phyloP scores from a whole-genome alignment of 1,284 basidiomycete genomes.

The Golubevia sp. region DNA sequence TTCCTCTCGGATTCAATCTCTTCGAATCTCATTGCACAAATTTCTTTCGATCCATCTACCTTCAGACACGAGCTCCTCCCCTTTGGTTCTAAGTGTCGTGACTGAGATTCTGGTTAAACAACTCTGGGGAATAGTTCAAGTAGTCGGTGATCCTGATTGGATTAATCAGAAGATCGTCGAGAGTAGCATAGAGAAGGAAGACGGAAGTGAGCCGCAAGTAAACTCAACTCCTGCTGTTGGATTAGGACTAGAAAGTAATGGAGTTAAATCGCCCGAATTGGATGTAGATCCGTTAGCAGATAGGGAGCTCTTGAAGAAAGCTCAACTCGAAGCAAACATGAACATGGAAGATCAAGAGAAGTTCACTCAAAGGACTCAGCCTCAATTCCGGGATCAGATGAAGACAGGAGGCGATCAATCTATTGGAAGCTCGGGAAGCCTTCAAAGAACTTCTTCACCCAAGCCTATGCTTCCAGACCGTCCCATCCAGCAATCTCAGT shows the following conservation, averaged over 20 bases:
- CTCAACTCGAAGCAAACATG: neutral
- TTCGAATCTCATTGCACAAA: conserved; percentile 33
- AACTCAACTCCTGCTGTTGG: neutral
- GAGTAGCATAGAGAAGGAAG: conserved; percentile 17
- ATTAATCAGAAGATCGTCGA: conserved; percentile 44
- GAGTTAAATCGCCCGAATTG: neutral
- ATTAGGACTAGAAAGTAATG: neutral
- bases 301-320: neutral
- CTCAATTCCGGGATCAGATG: neutral
- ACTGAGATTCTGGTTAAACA: conserved; percentile 44
- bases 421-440: neutral
- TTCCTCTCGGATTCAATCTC: conserved; percentile 28
- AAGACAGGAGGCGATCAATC: too few species aligned
- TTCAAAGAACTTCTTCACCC: neutral
- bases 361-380: neutral
- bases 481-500: neutral
- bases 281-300: neutral
- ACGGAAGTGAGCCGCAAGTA: neutral
- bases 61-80: conserved; percentile 23
- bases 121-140: conserved; percentile 40
- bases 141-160: conserved; percentile 44
- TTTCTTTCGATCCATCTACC: conserved; percentile 34
- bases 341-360: neutral
- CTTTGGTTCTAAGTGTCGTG: conserved; percentile 30
- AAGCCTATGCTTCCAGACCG: neutral